A percentile compares a stretch with the other conserved stretches of the same genome.
Evolutionary conservation across 1,284 basidiomycete genomes (phyloP).

Genomic region (Pterula multifida): DNA sequence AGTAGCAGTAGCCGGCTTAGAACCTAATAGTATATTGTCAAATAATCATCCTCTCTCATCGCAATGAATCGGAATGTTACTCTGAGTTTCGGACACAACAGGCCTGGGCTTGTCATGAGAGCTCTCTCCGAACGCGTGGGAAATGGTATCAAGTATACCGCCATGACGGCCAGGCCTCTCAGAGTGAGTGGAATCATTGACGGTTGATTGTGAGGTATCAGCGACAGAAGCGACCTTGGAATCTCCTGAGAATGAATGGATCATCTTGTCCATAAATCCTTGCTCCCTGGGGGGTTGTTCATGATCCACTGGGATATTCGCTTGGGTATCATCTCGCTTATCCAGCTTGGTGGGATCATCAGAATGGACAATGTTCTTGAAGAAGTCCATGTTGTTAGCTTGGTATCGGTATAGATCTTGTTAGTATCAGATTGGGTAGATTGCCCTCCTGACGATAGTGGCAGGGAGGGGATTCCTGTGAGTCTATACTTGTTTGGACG

Average conservation of each 20-base stretch:
- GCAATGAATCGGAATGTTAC: not conserved
- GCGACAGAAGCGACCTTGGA: not conserved
- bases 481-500: too few relatives aligned
- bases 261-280: not conserved
- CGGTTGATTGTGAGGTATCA: not conserved
- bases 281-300: not conserved
- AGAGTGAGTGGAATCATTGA: not conserved
- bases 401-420: too few relatives aligned
- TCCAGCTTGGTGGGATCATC: not conserved
- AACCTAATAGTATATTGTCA: constrained; percentile 8
- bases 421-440: too few relatives aligned
- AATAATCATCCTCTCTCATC: constrained; percentile 6
- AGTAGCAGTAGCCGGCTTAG: constrained; percentile 1
- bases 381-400: not conserved
- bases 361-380: not conserved
- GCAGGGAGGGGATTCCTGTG: too few relatives aligned
- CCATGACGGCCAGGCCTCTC: not conserved
- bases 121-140: not conserved
- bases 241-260: not conserved
- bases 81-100: not conserved
- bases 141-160: not conserved
- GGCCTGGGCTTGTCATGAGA: not conserved
- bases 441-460: too few relatives aligned
- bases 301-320: not conserved
- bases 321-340: not conserved